Conservation (phyloP, 116 monocot genomes). For the Phalaenopsis hybrid region DNA sequence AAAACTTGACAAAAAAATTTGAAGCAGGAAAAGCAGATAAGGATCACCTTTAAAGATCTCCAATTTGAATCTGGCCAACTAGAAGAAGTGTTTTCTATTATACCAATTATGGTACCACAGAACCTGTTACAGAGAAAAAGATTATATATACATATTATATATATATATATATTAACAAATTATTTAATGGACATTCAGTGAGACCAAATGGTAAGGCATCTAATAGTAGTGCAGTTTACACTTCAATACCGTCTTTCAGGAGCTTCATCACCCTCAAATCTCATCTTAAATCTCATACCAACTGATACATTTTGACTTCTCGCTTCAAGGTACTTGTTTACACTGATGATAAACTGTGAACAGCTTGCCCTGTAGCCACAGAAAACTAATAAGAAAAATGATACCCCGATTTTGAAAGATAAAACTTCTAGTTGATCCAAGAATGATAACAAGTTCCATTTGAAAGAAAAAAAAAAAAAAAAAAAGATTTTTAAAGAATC, state of each 20-base stretch:
- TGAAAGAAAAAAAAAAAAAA: neutral
- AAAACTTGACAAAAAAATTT: no score
- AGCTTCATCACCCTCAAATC: constrained; percentile 27
- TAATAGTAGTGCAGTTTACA: neutral
- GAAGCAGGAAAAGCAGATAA: no score
- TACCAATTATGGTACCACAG: constrained; percentile 75
- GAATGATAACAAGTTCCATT: no score
- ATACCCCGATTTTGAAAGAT: neutral
- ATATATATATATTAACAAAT: no score
- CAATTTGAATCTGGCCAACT: constrained; percentile 81
- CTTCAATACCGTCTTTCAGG: constrained; percentile 17
- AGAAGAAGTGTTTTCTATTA: constrained; percentile 41
- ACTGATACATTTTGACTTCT: constrained; percentile 2
- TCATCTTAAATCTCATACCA: constrained; percentile 27
- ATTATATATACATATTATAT: neutral
- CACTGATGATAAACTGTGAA: constrained; percentile 15
- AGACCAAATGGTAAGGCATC: neutral
- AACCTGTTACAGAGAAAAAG: constrained; percentile 34
- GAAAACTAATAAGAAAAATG: no score
- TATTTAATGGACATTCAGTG: no score
- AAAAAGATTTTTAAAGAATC: no score
- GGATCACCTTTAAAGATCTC: constrained; percentile 81
- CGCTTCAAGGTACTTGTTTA: constrained; percentile 22
- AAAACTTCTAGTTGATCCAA: neutral
- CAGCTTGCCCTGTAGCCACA: constrained; percentile 15